Evolutionary conservation across 176 grass and related monocot species (phyloP).

Genomic region (Triticum dicoccoides): DNA sequence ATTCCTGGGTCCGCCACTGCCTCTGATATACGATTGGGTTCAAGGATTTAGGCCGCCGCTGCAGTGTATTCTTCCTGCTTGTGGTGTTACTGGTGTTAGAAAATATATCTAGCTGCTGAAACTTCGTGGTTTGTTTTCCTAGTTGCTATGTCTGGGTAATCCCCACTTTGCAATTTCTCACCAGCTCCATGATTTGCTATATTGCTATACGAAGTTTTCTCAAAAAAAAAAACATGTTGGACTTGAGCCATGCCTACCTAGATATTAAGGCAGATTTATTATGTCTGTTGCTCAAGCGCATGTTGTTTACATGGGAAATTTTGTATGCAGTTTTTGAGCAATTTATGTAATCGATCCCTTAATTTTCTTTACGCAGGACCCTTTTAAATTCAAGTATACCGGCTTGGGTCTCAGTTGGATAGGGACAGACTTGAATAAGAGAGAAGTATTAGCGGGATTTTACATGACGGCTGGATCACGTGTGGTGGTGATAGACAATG

Average conservation of each 20-base stretch:
- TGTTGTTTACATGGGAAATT: neutral
- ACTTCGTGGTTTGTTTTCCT: neutral
- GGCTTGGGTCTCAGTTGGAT: neutral
- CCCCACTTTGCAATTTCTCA: neutral
- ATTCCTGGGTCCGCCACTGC: too few relatives aligned
- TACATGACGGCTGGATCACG: constrained; percentile 41
- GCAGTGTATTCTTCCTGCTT: neutral
- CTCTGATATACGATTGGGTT: too few relatives aligned
- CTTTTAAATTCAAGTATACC: neutral
- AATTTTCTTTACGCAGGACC: neutral
- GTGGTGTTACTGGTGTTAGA: neutral
- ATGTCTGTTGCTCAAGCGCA: neutral
- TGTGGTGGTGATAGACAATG: constrained; percentile 92
- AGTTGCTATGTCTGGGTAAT: neutral
- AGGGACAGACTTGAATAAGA: neutral
- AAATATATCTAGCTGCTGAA: neutral
- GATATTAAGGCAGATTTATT: neutral
- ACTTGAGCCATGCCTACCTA: neutral
- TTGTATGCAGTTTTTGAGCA: neutral
- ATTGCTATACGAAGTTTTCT: neutral
- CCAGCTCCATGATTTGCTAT: neutral
- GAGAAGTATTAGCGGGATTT: neutral
- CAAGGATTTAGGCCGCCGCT: neutral
- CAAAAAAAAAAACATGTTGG: neutral
- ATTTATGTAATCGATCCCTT: neutral